Percentiles rank a stretch among this genome's conserved stretches.
Conservation (phyloP, 176 grass and related monocot genomes). For the Avena eriantha region DNA sequence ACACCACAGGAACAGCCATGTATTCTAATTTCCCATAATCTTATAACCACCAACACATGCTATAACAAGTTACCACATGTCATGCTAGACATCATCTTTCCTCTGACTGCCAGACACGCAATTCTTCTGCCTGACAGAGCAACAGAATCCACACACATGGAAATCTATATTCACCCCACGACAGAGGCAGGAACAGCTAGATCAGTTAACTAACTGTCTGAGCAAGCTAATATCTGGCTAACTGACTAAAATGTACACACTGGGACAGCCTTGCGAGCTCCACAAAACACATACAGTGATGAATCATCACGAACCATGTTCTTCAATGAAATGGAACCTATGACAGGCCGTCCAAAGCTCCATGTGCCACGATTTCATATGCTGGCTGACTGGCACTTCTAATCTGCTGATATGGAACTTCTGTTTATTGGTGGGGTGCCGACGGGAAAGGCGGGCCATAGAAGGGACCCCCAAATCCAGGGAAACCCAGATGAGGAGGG, state of each 20-base stretch:
- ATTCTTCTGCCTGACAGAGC: background rate
- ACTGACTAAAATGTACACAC: slow-evolving; percentile 55
- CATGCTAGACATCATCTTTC: slow-evolving; percentile 38
- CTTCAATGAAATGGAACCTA: slow-evolving; percentile 37
- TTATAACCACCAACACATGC: background rate
- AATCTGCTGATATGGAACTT: slow-evolving; percentile 24
- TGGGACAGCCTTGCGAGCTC: slow-evolving; percentile 22
- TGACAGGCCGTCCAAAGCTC: slow-evolving; percentile 7
- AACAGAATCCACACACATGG: background rate
- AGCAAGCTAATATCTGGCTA: slow-evolving; percentile 28
- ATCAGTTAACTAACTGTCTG: slow-evolving; percentile 34
- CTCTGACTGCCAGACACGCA: background rate
- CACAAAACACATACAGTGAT: slow-evolving; percentile 31
- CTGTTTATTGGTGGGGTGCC: slow-evolving; percentile 47
- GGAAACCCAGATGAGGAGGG: slow-evolving; percentile 41
- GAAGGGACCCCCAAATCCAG: slow-evolving; percentile 36
- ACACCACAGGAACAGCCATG: slow-evolving; percentile 14
- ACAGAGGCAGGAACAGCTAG: slow-evolving; percentile 31
- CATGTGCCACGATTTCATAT: slow-evolving; percentile 8
- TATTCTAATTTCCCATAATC: slow-evolving; percentile 28
- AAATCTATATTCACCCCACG: slow-evolving; percentile 34
- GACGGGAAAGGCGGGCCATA: slow-evolving; percentile 50
- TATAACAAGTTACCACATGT: slow-evolving; percentile 42
- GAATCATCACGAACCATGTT: slow-evolving; percentile 29
- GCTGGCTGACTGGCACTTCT: slow-evolving; percentile 21